Evolutionary conservation across 768 basidiomycete species (phyloP).

Genomic region (Dentipellis fragilis): DNA sequence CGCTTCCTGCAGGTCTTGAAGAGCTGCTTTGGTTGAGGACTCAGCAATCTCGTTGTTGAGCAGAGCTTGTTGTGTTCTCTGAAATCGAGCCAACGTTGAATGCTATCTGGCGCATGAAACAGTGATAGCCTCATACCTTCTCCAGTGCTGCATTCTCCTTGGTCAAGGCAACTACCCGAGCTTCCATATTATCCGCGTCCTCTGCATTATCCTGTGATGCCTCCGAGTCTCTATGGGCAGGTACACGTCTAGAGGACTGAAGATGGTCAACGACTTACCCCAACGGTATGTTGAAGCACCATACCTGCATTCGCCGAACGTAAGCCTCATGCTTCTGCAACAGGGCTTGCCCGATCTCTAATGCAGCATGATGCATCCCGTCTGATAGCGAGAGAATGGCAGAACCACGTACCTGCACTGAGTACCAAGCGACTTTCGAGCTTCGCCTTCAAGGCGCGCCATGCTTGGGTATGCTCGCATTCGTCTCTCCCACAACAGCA

Average conservation of each 20-base stretch:
- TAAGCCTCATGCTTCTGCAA: constrained; percentile 82
- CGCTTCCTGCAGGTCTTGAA: constrained; percentile 69
- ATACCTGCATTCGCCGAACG: constrained; percentile 61
- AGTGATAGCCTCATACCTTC: constrained; percentile 31
- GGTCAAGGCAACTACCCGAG: constrained; percentile 25
- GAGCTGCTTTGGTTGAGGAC: constrained; percentile 60
- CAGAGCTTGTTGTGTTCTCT: constrained; percentile 73
- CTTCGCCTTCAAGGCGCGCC: constrained; percentile 55
- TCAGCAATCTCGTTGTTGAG: constrained; percentile 79
- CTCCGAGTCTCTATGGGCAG: not conserved
- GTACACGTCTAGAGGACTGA: constrained; percentile 13
- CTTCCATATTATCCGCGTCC: constrained; percentile 20
- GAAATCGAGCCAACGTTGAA: not conserved
- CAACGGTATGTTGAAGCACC: too few relatives aligned
- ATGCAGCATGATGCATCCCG: not conserved
- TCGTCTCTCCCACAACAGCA: constrained; percentile 63
- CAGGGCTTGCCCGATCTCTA: constrained; percentile 87
- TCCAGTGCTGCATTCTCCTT: constrained; percentile 56
- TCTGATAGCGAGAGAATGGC: not conserved
- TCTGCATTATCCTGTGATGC: constrained; percentile 6
- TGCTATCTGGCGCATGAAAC: not conserved
- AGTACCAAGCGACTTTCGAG: constrained; percentile 71
- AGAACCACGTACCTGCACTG: constrained; percentile 64
- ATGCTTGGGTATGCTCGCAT: constrained; percentile 55
- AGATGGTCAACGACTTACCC: too few relatives aligned